phyloP scores from a whole-genome alignment of 352 stramenopile genomes.

The Salisapilia sapeloensis region DNA sequence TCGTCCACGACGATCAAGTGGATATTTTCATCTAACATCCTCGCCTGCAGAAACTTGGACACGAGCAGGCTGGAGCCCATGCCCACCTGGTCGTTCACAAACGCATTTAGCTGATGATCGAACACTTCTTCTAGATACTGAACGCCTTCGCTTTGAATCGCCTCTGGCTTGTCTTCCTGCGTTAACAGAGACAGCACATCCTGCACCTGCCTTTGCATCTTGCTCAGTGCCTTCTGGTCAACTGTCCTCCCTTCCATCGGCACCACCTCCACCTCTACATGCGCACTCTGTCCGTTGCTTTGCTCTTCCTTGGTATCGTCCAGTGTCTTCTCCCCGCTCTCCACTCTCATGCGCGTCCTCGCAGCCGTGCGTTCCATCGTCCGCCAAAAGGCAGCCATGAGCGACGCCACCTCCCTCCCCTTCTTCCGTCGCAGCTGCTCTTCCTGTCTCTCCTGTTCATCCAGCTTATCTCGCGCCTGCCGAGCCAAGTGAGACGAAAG shows the following conservation, averaged over 20 bases:
- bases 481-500: slow-evolving; percentile 39
- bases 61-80: too few relatives aligned
- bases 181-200: too few relatives aligned
- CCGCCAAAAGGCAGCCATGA: slow-evolving; percentile 69
- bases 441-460: slow-evolving; percentile 41
- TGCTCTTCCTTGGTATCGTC: background rate
- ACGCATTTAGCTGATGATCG: slow-evolving; percentile 47
- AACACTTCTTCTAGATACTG: too few relatives aligned
- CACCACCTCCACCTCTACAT: slow-evolving; percentile 1
- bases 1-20: slow-evolving; percentile 67
- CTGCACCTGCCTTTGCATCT: too few relatives aligned
- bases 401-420: slow-evolving; percentile 38
- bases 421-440: slow-evolving; percentile 51
- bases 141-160: too few relatives aligned
- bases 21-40: slow-evolving; percentile 1
- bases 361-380: slow-evolving; percentile 74
- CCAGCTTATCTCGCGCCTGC: slow-evolving; percentile 45
- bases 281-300: slow-evolving; percentile 1
- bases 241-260: too few relatives aligned
- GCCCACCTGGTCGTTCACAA: slow-evolving; percentile 75
- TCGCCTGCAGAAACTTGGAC: too few relatives aligned
- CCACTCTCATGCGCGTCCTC: slow-evolving; percentile 53
- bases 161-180: too few relatives aligned
- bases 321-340: slow-evolving; percentile 5
- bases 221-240: too few relatives aligned